These are phyloP conservation scores for Boletus bicolor DNA, from an alignment of 768 basidiomycete genomes.

Conservation along the genomic window DNA sequence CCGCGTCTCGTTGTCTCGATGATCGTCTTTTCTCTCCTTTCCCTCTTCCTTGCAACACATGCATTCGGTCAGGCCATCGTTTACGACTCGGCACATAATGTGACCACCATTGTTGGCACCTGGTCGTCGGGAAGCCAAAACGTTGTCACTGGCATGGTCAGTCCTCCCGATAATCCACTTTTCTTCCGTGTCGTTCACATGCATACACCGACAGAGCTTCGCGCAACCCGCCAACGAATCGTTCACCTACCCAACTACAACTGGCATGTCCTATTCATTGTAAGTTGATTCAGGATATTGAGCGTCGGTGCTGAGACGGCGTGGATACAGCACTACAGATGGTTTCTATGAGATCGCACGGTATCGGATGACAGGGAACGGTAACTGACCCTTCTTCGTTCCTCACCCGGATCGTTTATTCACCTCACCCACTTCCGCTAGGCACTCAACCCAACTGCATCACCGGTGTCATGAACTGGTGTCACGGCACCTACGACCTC, in stretches of 20 bases:
- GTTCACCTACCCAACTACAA: slow-evolving; percentile 81
- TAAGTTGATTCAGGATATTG: slow-evolving; percentile 36
- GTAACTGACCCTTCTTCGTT: slow-evolving; percentile 34
- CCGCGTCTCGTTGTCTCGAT: neutral
- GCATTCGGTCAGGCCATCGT: slow-evolving; percentile 37
- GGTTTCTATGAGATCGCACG: slow-evolving; percentile 87
- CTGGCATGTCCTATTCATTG: slow-evolving; percentile 90
- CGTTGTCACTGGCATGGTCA: slow-evolving; percentile 79
- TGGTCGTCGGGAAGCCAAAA: slow-evolving; percentile 80
- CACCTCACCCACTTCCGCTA: slow-evolving; percentile 28
- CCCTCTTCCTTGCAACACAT: slow-evolving; percentile 24
- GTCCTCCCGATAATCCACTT: slow-evolving; percentile 32
- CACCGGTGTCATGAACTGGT: slow-evolving; percentile 83
- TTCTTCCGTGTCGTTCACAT: neutral
- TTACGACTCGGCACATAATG: slow-evolving; percentile 54
- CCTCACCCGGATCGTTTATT: neutral
- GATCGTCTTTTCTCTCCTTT: slow-evolving; percentile 26
- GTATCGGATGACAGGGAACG: slow-evolving; percentile 87
- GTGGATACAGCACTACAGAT: slow-evolving; percentile 51
- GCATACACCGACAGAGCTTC: slow-evolving; percentile 54
- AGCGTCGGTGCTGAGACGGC: neutral
- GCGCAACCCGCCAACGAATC: slow-evolving; percentile 78
- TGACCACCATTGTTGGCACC: slow-evolving; percentile 70
- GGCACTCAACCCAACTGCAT: slow-evolving; percentile 86
- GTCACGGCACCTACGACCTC: slow-evolving; percentile 75